Evolutionary conservation across 345 rosid genomes (phyloP), one percentile per base, ranked within the genome.

Genomic region (Brassica cretica): DNA sequence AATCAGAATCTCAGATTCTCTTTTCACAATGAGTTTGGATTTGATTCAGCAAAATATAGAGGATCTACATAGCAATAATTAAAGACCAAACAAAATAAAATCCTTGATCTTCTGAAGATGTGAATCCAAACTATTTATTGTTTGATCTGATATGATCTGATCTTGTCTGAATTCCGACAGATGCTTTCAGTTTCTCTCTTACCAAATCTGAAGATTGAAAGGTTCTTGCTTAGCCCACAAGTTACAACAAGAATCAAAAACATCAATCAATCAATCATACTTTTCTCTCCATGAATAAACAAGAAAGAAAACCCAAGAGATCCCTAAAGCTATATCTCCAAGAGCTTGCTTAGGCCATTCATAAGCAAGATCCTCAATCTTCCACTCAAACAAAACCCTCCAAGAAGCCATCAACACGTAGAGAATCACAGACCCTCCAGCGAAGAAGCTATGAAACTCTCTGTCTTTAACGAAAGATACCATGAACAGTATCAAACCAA

Each of bases 211-310:
- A 66, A 61, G 64, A 72, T 21, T 66, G 12, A 5, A 64, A 18
- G 9, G 2, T 0, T 56, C 5, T 69, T 53, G 60, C 71, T 79
- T 79, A 79, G 2, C 49, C 30, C 37, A 69, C 82, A 74, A 79
- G 71, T 73, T 32, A 41, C 16, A 56, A 60, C 1, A 5, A 56
- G 6, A 51, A 39, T 1, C 19, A 64, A 18, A 39, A 66, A 35
- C 24, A 66, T 41, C 29, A 67, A 15, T 9, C 19, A 29, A 33
- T 74, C 77, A 91, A 86, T 93, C 98, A 79, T 96, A 93, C 81
- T 88, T 93, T 53, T 96, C 99, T 79, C 94, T 90, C 97, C 99
- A 90, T 12, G 99, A 85, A 82, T 82, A 93, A 66, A 90, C 96
- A 82, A 96, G 89, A 60, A 88, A 89, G 70, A 91, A 87, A 58